These are phyloP conservation scores for Mycena galericulata DNA, from an alignment of 768 basidiomycete genomes.

Conservation along the genomic window DNA sequence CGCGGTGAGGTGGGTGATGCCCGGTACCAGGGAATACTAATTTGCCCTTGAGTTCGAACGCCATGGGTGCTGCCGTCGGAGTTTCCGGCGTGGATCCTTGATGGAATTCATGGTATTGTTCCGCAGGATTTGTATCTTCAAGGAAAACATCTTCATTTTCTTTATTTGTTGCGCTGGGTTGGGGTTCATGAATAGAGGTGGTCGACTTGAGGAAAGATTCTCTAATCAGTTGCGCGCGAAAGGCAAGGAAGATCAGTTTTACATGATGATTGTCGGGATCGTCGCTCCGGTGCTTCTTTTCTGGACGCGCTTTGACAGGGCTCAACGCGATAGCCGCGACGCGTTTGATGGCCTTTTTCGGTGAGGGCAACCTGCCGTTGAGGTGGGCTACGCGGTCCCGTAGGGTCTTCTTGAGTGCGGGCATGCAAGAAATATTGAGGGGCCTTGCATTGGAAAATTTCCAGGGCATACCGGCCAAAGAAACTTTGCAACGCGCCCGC, in stretches of 20 bases:
- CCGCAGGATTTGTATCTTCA: background rate
- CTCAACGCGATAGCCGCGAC: slow-evolving; percentile 5
- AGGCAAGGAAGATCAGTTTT: background rate
- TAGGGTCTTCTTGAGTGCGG: background rate
- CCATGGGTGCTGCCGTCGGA: no score
- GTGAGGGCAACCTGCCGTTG: background rate
- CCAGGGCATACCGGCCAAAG: slow-evolving; percentile 3
- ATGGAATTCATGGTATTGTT: slow-evolving; percentile 5
- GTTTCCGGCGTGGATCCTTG: slow-evolving; percentile 9
- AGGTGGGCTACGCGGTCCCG: background rate
- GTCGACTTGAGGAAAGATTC: background rate
- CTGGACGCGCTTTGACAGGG: slow-evolving; percentile 9
- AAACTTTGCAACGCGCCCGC: slow-evolving; percentile 18
- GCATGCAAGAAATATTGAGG: background rate
- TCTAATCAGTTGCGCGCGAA: background rate
- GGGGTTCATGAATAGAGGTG: no score
- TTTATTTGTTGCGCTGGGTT: background rate
- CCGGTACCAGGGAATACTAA: no score
- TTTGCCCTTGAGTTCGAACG: no score
- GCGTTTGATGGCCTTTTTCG: slow-evolving; percentile 19
- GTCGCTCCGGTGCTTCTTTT: slow-evolving; percentile 14
- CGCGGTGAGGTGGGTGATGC: no score
- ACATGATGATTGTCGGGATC: background rate
- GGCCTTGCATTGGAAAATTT: background rate
- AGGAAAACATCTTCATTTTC: slow-evolving; percentile 12